Evolutionary conservation across 169 alveolate genomes (phyloP).

Genomic region (Plasmodium fragile): DNA sequence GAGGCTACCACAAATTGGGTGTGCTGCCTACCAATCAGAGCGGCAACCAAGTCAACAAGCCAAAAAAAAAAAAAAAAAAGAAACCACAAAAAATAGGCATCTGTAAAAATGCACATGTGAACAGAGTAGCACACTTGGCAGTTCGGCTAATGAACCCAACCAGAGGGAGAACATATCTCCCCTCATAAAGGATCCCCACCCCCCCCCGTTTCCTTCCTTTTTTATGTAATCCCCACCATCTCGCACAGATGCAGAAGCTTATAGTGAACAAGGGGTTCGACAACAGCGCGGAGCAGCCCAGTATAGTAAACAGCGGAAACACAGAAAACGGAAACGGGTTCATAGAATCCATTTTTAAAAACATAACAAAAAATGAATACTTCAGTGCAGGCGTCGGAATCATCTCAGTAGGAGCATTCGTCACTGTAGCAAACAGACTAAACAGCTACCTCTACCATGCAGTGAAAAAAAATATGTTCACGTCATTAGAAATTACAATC

Average conservation of each 20-base stretch:
- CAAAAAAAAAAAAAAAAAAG: too few species aligned
- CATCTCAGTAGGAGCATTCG: conserved; percentile 77
- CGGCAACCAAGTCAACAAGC: not conserved
- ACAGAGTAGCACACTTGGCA: not conserved
- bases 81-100: not conserved
- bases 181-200: not conserved
- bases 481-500: conserved; percentile 81
- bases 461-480: conserved; percentile 57
- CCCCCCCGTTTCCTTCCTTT: not conserved
- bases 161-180: not conserved
- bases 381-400: conserved; percentile 80
- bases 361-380: conserved; percentile 73
- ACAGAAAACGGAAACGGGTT: conserved; percentile 36
- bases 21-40: not conserved
- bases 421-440: conserved; percentile 64
- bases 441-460: conserved; percentile 75
- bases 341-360: conserved; percentile 57
- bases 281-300: not conserved
- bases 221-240: not conserved
- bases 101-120: not conserved
- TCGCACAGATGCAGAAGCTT: conserved; percentile 45
- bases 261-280: conserved; percentile 27
- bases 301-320: not conserved
- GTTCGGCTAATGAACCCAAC: not conserved
- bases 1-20: not conserved